These are phyloP conservation scores for Skeletonema tropicum DNA, from an alignment of 108 stramenopile species.

Conservation along the genomic window DNA sequence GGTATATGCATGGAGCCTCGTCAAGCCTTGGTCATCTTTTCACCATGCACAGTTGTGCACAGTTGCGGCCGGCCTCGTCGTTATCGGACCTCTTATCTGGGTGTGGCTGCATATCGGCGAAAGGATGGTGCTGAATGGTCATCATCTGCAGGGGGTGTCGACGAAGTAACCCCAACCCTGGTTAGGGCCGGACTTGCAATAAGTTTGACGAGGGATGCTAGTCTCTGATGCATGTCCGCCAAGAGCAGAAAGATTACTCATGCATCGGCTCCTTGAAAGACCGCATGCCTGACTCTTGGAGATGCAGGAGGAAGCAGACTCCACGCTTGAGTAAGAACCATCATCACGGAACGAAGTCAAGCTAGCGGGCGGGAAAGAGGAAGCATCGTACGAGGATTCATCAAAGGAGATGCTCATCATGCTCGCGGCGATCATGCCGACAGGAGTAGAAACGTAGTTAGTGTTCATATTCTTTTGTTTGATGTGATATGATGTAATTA, in stretches of 20 bases:
- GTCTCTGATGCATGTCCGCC: constrained; percentile 1
- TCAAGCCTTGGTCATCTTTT: background rate
- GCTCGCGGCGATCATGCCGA: background rate
- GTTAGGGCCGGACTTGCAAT: background rate
- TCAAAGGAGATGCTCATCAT: background rate
- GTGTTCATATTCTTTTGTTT: background rate
- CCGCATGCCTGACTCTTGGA: background rate
- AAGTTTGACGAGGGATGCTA: background rate
- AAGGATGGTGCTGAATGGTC: background rate
- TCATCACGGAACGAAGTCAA: background rate
- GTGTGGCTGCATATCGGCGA: background rate
- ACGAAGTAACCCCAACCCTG: constrained; percentile 12
- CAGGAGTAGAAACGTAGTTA: background rate
- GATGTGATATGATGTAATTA: background rate
- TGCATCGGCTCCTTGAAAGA: constrained; percentile 13
- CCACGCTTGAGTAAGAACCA: background rate
- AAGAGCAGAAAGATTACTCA: constrained; percentile 8
- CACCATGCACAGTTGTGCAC: background rate
- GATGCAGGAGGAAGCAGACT: background rate
- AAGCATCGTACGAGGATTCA: background rate
- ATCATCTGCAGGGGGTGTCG: background rate
- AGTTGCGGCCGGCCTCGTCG: background rate
- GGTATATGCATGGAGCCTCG: background rate
- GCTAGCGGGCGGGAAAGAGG: background rate
- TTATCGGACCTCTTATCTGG: background rate